Evolutionary conservation across 2,329 filamentous ascomycete species (phyloP).

Genomic region (Epichloe sylvatica): DNA sequence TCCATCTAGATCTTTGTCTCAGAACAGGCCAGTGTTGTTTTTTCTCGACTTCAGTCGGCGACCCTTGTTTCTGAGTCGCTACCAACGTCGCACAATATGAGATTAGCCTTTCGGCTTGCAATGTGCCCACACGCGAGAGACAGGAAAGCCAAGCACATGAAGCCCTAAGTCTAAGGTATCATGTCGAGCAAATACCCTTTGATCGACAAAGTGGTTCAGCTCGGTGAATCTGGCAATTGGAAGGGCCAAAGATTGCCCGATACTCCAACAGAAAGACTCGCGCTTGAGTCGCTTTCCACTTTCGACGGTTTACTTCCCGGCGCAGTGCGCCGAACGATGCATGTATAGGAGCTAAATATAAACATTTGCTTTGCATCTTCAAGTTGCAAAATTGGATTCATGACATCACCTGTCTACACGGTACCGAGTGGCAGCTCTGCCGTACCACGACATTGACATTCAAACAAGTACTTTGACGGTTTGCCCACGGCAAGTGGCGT

Average conservation of each 20-base stretch:
- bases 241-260: neutral
- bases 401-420: neutral
- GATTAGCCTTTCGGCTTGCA: neutral
- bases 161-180: neutral
- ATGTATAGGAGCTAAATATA: neutral
- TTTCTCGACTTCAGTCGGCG: neutral
- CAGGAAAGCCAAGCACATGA: neutral
- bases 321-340: neutral
- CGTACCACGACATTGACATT: neutral
- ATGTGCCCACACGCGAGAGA: slow-evolving; percentile 1
- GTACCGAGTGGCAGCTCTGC: neutral
- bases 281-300: neutral
- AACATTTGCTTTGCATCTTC: neutral
- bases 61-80: neutral
- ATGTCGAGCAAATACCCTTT: neutral
- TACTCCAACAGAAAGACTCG: neutral
- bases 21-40: neutral
- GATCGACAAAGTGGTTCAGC: neutral
- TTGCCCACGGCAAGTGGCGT: neutral
- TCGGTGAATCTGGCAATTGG: neutral
- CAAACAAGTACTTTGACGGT: neutral
- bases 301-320: neutral
- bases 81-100: neutral
- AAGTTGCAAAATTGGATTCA: neutral
- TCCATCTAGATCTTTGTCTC: neutral